Percentiles rank a stretch among this genome's conserved stretches.
These are phyloP conservation scores for Leccinum olivaceopallidum DNA, from an alignment of 768 basidiomycete genomes.

Conservation along the genomic window DNA sequence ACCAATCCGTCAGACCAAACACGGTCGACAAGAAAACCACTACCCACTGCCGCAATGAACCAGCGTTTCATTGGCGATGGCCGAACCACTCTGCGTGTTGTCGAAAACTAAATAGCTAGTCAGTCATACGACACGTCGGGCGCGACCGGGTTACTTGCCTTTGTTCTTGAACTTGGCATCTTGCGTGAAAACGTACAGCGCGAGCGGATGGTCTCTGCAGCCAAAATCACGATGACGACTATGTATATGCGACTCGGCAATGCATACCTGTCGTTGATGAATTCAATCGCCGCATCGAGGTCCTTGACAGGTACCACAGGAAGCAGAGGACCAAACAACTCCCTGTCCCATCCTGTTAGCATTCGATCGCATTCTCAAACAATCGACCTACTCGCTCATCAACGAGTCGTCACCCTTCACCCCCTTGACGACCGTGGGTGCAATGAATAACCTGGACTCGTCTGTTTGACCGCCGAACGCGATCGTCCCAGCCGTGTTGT, in stretches of 20 bases:
- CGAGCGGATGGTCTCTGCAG: slow-evolving; percentile 68
- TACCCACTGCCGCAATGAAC: slow-evolving; percentile 57
- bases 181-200: slow-evolving; percentile 75
- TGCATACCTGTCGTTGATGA: slow-evolving; percentile 60
- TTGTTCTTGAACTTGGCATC: slow-evolving; percentile 61
- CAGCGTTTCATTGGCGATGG: slow-evolving; percentile 69
- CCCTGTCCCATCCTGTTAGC: slow-evolving; percentile 42
- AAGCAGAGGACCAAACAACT: slow-evolving; percentile 83
- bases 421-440: slow-evolving; percentile 71
- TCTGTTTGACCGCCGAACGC: slow-evolving; percentile 65
- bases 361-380: neutral
- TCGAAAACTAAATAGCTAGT: slow-evolving; percentile 51
- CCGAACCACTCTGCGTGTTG: slow-evolving; percentile 71
- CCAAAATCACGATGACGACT: neutral
- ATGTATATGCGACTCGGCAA: neutral
- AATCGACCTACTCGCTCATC: slow-evolving; percentile 67
- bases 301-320: slow-evolving; percentile 71
- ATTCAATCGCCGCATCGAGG: slow-evolving; percentile 70
- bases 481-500: slow-evolving; percentile 66
- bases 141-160: slow-evolving; percentile 41
- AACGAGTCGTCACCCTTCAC: slow-evolving; percentile 65
- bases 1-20: neutral
- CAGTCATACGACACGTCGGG: neutral
- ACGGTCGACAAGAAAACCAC: neutral
- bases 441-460: slow-evolving; percentile 58